Base-by-base conservation (phyloP, 2,329 filamentous ascomycete species). In the Sporothrix brunneoviolacea region DNA sequence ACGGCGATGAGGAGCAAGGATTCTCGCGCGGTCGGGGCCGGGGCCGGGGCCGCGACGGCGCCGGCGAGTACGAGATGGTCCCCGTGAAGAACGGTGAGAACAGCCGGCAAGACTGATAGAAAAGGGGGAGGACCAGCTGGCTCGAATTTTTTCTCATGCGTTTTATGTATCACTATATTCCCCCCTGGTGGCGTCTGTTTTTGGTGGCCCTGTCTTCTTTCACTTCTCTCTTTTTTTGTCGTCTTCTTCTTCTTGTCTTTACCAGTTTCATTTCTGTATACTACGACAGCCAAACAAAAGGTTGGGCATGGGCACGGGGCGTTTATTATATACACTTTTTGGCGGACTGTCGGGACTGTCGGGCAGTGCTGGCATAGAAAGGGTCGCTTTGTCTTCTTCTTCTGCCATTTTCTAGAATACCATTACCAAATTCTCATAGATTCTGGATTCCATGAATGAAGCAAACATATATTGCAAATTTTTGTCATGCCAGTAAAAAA, bases 41-140 rank as follows among this genome's bases (percentile, higher is more conserved):
- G 35, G 79, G 74, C 0, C 69, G 78, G 50, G 74, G 75, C 1
- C 68, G 74, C 46, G 77, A 80, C 55, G 74, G 75, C 0, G 73
- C 68, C 1, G 79, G 76, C 12, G 79, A 80, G 55, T 86, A 86
- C 64, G 83, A 86, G 64, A 84, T 86, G 80, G 76, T 77, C 9
- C 69, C 71, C 36, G 70, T 81, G 61, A 75, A 75, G 45, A 40
- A 42, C 8, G 36, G 43, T 43, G 50, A 53, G 13, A 48, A 49
- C 48, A 15, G 46, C 32, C 53, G 46, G 42, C 45, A 47, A 21
- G 43, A 48, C n/a, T 54, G 24, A 39, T 10, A 5, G 24, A 28
- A 9, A 12, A 18, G 21, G 24, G 6, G 6, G 24, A 5, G 24
- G 24, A 5, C 24, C 24, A 10, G 6, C 24, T 28, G 5, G 6